Percentiles rank a stretch among this genome's conserved stretches.
These are phyloP conservation scores for Talaromyces atroroseus DNA, from an alignment of 2,329 filamentous ascomycete genomes.

Conservation along the genomic window DNA sequence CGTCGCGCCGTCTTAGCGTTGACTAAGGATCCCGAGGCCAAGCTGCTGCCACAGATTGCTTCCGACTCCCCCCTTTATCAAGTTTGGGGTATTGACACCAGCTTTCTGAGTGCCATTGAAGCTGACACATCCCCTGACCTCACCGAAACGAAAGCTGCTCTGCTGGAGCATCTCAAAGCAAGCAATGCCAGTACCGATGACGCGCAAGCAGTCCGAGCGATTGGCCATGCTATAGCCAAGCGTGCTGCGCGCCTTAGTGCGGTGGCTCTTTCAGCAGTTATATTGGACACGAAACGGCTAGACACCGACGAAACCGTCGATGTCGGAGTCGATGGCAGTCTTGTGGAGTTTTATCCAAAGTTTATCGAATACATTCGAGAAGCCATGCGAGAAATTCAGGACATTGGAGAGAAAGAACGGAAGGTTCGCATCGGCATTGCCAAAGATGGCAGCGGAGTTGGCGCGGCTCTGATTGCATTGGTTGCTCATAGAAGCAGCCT, in stretches of 20 bases:
- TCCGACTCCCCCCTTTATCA: conserved; percentile 63
- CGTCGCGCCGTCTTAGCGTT: conserved; percentile 70
- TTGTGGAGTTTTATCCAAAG: conserved; percentile 92
- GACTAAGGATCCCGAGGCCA: conserved; percentile 59
- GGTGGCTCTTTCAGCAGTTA: conserved; percentile 78
- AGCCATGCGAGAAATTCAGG: conserved; percentile 67
- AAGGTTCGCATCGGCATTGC: conserved; percentile 91
- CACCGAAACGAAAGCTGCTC: conserved; percentile 66
- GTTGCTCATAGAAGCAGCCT: conserved; percentile 60
- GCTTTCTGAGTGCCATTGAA: conserved; percentile 80
- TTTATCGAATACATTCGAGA: conserved; percentile 87
- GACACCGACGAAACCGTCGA: conserved; percentile 67
- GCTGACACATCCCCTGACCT: conserved; percentile 70
- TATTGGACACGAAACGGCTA: conserved; percentile 74
- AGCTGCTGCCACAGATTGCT: conserved; percentile 70
- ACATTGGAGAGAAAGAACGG: conserved; percentile 76
- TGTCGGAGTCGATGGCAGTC: conserved; percentile 86
- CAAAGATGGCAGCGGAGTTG: conserved; percentile 94
- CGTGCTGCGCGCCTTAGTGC: conserved; percentile 84
- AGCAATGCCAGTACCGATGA: conserved; percentile 74
- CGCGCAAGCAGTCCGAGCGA: conserved; percentile 77
- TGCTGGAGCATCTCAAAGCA: conserved; percentile 71
- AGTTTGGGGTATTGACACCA: conserved; percentile 86
- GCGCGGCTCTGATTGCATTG: conserved; percentile 87
- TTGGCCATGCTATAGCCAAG: conserved; percentile 77